phyloP scores from a whole-genome alignment of 495 filamentous ascomycete genomes.

The Friedmanniomyces simplex region DNA sequence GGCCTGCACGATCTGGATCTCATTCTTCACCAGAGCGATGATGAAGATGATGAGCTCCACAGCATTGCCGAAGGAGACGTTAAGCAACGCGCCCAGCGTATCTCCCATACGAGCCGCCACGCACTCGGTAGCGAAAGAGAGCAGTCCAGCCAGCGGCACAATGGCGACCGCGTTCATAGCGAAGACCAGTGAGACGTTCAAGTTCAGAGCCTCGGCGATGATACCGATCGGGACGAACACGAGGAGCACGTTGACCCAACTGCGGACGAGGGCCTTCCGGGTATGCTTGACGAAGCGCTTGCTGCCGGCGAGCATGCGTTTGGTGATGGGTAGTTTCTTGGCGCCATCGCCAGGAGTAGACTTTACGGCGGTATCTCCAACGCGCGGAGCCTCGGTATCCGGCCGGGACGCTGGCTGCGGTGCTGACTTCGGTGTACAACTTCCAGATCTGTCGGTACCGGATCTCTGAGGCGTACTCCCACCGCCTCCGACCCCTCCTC shows the following conservation, averaged over 20 bases:
- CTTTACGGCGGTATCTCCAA: conserved; percentile 41
- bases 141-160: conserved; percentile 68
- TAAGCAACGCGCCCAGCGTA: conserved; percentile 69
- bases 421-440: conserved; percentile 26
- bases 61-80: conserved; percentile 82
- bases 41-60: conserved; percentile 84
- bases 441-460: conserved; percentile 28
- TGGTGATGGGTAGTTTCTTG: conserved; percentile 22
- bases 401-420: conserved; percentile 42
- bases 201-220: conserved; percentile 39
- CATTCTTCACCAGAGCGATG: conserved; percentile 61
- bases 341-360: conserved; percentile 26
- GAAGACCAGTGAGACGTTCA: conserved; percentile 48
- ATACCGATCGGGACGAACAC: conserved; percentile 77
- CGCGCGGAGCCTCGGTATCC: conserved; percentile 39
- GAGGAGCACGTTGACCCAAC: conserved; percentile 69
- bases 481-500: conserved; percentile 9
- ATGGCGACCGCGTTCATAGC: conserved; percentile 77
- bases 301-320: conserved; percentile 28
- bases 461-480: conserved; percentile 4
- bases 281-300: conserved; percentile 40
- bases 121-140: conserved; percentile 72
- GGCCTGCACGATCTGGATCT: conserved; percentile 84
- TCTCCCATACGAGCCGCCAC: conserved; percentile 69
- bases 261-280: conserved; percentile 49